Base-by-base conservation (phyloP, 2,329 filamentous ascomycete species). In the Fusarium citri region DNA sequence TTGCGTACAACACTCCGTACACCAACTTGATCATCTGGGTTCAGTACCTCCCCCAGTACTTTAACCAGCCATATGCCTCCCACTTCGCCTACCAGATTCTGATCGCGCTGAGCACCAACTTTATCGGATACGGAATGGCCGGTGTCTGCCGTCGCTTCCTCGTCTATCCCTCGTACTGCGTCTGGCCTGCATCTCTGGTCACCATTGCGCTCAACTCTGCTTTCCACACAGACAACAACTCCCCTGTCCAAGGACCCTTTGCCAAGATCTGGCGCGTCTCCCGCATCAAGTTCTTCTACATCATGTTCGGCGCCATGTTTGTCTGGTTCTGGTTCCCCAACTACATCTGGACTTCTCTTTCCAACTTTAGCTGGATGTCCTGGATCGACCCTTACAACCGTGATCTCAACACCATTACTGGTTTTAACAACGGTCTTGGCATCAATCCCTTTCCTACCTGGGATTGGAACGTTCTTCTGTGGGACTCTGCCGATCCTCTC, bases 61-160 rank as follows among this genome's bases (percentile, higher is more conserved):
- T 87, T 72, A 83, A 87, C 74, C 86, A 88, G 72, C 76, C 78
- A 1, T 88, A 86, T 62, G 86, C 85, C 22, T 83, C 83, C 15
- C 81, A 82, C 55, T 84, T 86, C 54, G 80, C 78, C 18, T 89
- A 88, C 73, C 85, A 87, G 77, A 83, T 88, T n/a, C 75, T 88
- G 37, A 83, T 88, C 31, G 84, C 83, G 2, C 75, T 89, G 16
- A 83, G 83, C 28, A 88, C 86, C 30, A 87, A 88, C 75, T 86
- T 87, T 51, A 85, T 89, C 50, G 87, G 87, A n/a, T 88, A 87
- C 66, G 87, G 87, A 26, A 81, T 88, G 69, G 86, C 87, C n/a
- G 87, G 87, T 30, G 72, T 87, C 11, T 82, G 80, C 30, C 82
- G 86, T 11, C 81, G 84, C 7, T 88, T 88, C 76, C 79, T 88